Conservation (phyloP, 768 basidiomycete genomes). For the Auriculariales sp. region DNA sequence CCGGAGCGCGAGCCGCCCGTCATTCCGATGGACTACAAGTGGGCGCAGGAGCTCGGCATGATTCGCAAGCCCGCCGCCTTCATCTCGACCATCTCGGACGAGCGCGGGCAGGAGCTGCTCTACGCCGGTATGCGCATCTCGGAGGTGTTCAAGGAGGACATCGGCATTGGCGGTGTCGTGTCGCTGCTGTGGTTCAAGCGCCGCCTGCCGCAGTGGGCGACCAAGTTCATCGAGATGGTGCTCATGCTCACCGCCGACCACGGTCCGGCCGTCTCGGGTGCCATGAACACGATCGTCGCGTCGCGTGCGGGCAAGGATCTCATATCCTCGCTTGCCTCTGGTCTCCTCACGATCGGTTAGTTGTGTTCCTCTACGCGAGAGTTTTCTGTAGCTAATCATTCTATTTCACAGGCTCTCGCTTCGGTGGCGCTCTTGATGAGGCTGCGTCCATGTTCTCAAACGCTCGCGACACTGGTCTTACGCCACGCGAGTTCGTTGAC, state of each 20-base stretch:
- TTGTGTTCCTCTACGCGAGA: too few species aligned
- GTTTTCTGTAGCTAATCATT: too few species aligned
- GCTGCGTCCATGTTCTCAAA: conserved; percentile 91
- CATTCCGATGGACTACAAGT: conserved; percentile 99
- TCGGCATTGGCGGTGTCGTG: conserved; percentile 94
- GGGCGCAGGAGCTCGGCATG: conserved; percentile 96
- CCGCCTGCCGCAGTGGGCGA: conserved; percentile 77
- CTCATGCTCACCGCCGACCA: conserved; percentile 98
- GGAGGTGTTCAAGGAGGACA: conserved; percentile 95
- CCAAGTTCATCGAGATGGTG: conserved; percentile 99
- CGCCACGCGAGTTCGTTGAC: conserved; percentile 97
- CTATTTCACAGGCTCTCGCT: too few species aligned
- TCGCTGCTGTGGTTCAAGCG: conserved; percentile 97
- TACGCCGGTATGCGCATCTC: conserved; percentile 99
- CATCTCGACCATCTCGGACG: conserved; percentile 98
- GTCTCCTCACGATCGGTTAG: conserved; percentile 88
- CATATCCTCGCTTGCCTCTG: conserved; percentile 90
- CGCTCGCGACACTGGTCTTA: conserved; percentile 81
- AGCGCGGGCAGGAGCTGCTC: conserved; percentile 94
- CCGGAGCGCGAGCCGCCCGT: conserved; percentile 79
- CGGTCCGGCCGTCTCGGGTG: conserved; percentile 92
- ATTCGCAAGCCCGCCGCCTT: conserved; percentile 98
- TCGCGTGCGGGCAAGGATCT: conserved; percentile 98
- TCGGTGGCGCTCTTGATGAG: conserved; percentile 97
- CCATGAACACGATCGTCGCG: conserved; percentile 99